Percentiles rank a stretch among this genome's conserved stretches.
Evolutionary conservation across 768 basidiomycete species (phyloP).

Genomic region (Lactarius akahatsu): DNA sequence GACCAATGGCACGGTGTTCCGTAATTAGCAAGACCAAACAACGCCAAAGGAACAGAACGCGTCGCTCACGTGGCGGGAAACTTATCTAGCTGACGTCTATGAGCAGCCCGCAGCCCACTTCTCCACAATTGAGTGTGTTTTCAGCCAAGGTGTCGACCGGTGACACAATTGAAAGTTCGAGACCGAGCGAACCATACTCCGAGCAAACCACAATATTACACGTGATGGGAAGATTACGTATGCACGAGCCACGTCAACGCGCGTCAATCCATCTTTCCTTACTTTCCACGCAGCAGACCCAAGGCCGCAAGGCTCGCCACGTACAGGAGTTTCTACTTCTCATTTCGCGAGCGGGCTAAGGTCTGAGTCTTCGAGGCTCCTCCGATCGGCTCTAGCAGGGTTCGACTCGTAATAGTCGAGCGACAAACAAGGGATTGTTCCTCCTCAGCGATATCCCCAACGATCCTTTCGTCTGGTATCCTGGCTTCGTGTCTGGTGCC

Average conservation of each 20-base stretch:
- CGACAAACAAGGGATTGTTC: conserved; percentile 64
- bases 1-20: background rate
- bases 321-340: conserved; percentile 42
- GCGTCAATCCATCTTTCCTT: background rate
- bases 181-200: background rate
- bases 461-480: conserved; percentile 47
- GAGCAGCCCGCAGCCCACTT: background rate
- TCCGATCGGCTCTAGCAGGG: conserved; percentile 62
- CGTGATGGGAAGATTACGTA: conserved; percentile 26
- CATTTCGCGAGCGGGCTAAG: conserved; percentile 73
- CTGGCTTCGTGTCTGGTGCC: conserved; percentile 29
- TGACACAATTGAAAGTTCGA: background rate
- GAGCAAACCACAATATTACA: background rate
- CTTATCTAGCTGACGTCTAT: background rate
- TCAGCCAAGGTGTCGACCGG: no score
- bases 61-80: conserved; percentile 26
- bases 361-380: conserved; percentile 73
- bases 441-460: conserved; percentile 37
- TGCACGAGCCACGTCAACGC: background rate
- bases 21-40: conserved; percentile 15
- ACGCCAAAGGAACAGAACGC: conserved; percentile 22
- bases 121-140: background rate
- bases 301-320: conserved; percentile 74
- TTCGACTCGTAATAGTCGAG: conserved; percentile 55
- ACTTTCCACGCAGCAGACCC: conserved; percentile 39